Conservation (phyloP, 805 yeast species). For the Pichia gijzeniarum region DNA sequence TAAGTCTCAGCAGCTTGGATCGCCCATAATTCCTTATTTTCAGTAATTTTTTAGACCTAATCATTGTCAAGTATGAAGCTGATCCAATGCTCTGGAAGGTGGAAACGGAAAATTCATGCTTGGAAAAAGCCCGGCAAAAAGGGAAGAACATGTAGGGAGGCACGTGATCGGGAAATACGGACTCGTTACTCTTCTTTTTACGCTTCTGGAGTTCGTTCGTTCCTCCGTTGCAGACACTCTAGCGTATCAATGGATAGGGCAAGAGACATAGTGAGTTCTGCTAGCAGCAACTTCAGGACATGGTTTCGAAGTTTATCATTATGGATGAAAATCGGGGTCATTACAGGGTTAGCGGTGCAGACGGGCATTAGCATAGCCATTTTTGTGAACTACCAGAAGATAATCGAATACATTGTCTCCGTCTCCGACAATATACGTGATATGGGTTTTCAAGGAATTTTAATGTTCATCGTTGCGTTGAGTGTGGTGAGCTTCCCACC, state of each 20-base stretch:
- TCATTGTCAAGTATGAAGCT: too few species aligned
- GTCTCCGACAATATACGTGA: slow-evolving; percentile 40
- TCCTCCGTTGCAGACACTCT: too few species aligned
- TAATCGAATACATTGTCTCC: slow-evolving; percentile 34
- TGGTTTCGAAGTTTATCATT: slow-evolving; percentile 3
- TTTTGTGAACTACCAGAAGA: slow-evolving; percentile 30
- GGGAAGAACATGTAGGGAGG: too few species aligned
- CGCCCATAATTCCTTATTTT: too few species aligned
- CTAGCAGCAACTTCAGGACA: not conserved
- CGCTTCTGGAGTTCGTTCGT: too few species aligned
- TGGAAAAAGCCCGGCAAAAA: too few species aligned
- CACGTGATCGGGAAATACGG: too few species aligned
- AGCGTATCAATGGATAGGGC: too few species aligned
- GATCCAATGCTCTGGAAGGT: too few species aligned
- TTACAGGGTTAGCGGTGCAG: not conserved
- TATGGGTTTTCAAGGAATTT: slow-evolving; percentile 21
- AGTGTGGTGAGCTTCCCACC: slow-evolving; percentile 86
- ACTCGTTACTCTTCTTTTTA: too few species aligned
- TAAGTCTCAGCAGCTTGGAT: not conserved
- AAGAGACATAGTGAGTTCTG: not conserved
- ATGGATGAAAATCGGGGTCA: slow-evolving; percentile 1
- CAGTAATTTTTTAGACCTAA: too few species aligned
- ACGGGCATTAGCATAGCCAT: not conserved
- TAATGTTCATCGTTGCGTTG: slow-evolving; percentile 45
- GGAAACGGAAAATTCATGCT: too few species aligned